Evolutionary conservation across 2,329 filamentous ascomycete species (phyloP), one percentile per base, ranked within the genome.

Genomic region (Rhinocladiella similis): DNA sequence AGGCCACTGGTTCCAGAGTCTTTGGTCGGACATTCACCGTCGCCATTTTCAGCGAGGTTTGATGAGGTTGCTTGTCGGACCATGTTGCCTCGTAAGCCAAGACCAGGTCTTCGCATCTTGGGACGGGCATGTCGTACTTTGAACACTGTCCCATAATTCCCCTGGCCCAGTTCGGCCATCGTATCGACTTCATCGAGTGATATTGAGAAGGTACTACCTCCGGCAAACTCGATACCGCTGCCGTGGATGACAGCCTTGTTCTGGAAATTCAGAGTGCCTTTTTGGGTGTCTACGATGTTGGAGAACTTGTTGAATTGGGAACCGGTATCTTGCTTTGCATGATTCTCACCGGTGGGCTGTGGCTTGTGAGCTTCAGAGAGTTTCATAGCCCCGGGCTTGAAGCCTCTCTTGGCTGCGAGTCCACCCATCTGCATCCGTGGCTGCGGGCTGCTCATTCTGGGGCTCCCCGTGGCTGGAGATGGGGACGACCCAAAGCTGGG

Each of bases 81-180:
- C 65, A 84, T 81, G 68, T 84, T 85, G 18, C 84, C 84, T 47
- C 81, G 77, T 54, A 87, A 65, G 25, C 84, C 84, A 64, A 82
- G 75, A 1, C 84, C 84, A 7, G 80, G 80, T 68, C 79, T 80
- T 52, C 84, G 78, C 70, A 87, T 80, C 46, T 80, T 79, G 6
- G 84, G 84, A 67, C 91, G 87, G 54, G 89, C 85, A 74, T 99
- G 94, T 66, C 88, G 85, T 55, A 97, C 94, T 73, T 94, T 97
- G 81, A 96, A 97, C 3, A 99, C 94, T 1, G 93, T 97, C 58
- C 94, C 94, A 67, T 99, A 99, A 71, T 99, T 99, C 39, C 94
- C 94, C 74, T 97, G 99, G 46, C 94, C 94, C 12, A 99, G 78
- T 76, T 99, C 94, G 60, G 93, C 91, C 56, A 97, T 71, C 1